These are phyloP conservation scores for Francoa sonchifolia DNA, from an alignment of 441 rosid species.

Conservation along the genomic window DNA sequence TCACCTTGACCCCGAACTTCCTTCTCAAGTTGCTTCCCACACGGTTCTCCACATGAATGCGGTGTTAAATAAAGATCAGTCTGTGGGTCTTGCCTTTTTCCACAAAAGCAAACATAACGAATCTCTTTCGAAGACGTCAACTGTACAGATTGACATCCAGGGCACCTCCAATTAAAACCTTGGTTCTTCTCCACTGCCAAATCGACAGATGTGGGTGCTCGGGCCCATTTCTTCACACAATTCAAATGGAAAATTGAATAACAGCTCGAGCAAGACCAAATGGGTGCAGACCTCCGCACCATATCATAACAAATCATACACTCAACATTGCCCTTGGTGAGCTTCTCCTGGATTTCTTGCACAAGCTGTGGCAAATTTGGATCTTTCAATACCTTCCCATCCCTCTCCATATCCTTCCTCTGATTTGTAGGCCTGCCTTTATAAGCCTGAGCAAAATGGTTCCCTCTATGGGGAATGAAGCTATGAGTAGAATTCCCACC, in stretches of 20 bases:
- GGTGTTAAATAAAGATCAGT: slow-evolving; percentile 94
- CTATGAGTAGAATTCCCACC: slow-evolving; percentile 1
- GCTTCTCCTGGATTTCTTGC: slow-evolving; percentile 90
- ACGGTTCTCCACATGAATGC: slow-evolving; percentile 95
- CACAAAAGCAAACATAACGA: slow-evolving; percentile 73
- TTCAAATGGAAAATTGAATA: slow-evolving; percentile 83
- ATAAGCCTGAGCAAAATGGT: slow-evolving; percentile 20
- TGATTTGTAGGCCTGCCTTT: slow-evolving; percentile 23
- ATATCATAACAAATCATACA: slow-evolving; percentile 98
- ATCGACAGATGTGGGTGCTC: slow-evolving; percentile 84
- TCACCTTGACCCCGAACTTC: slow-evolving; percentile 23
- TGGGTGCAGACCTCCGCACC: slow-evolving; percentile 71
- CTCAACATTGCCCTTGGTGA: slow-evolving; percentile 58
- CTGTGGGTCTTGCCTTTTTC: slow-evolving; percentile 78
- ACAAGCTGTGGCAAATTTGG: slow-evolving; percentile 76
- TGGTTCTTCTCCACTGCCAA: slow-evolving; percentile 66
- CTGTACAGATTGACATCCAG: slow-evolving; percentile 92
- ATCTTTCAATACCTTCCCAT: slow-evolving; percentile 23
- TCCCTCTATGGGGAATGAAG: slow-evolving; percentile 18
- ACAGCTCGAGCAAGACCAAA: slow-evolving; percentile 97
- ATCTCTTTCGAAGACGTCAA: slow-evolving; percentile 67
- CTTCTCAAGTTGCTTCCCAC: slow-evolving; percentile 88
- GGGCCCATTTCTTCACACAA: slow-evolving; percentile 96
- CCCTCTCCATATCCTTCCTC: slow-evolving; percentile 29
- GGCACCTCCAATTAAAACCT: slow-evolving; percentile 97